These are phyloP conservation scores for Lachnellula arida DNA, from an alignment of 2,329 filamentous ascomycete genomes.

Conservation along the genomic window DNA sequence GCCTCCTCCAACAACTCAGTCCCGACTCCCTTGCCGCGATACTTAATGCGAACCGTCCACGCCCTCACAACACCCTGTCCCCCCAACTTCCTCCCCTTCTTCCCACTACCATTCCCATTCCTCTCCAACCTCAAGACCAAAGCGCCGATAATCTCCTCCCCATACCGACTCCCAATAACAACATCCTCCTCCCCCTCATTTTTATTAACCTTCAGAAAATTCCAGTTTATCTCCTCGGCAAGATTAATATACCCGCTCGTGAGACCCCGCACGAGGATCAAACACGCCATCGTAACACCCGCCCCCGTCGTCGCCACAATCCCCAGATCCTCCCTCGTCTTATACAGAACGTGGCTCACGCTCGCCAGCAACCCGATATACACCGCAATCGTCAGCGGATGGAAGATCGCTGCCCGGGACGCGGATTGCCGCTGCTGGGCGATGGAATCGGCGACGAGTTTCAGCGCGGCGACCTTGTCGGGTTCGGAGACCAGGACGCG, in stretches of 20 bases:
- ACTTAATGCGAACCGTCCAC: slow-evolving; percentile 71
- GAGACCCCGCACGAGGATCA: slow-evolving; percentile 56
- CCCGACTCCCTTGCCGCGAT: slow-evolving; percentile 69
- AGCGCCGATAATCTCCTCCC: slow-evolving; percentile 64
- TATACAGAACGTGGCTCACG: slow-evolving; percentile 38
- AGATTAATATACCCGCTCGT: slow-evolving; percentile 51
- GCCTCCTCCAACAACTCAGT: slow-evolving; percentile 68
- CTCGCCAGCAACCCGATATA: slow-evolving; percentile 41
- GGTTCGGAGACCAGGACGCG: slow-evolving; percentile 48
- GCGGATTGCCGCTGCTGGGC: slow-evolving; percentile 74
- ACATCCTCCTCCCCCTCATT: slow-evolving; percentile 44
- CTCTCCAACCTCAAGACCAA: slow-evolving; percentile 56
- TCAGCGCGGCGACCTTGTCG: slow-evolving; percentile 64
- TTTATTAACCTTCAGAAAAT: slow-evolving; percentile 23
- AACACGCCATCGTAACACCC: slow-evolving; percentile 57
- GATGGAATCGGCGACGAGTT: slow-evolving; percentile 74
- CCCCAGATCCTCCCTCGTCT: slow-evolving; percentile 46
- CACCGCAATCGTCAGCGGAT: slow-evolving; percentile 50
- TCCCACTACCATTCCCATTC: slow-evolving; percentile 27
- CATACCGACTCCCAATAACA: slow-evolving; percentile 62
- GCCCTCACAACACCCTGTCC: slow-evolving; percentile 70
- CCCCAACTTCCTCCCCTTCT: slow-evolving; percentile 39
- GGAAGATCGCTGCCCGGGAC: slow-evolving; percentile 57
- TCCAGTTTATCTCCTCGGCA: slow-evolving; percentile 28
- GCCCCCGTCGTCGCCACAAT: slow-evolving; percentile 53